Base-by-base conservation (phyloP, 768 basidiomycete species). In the Inosperma sp. region DNA sequence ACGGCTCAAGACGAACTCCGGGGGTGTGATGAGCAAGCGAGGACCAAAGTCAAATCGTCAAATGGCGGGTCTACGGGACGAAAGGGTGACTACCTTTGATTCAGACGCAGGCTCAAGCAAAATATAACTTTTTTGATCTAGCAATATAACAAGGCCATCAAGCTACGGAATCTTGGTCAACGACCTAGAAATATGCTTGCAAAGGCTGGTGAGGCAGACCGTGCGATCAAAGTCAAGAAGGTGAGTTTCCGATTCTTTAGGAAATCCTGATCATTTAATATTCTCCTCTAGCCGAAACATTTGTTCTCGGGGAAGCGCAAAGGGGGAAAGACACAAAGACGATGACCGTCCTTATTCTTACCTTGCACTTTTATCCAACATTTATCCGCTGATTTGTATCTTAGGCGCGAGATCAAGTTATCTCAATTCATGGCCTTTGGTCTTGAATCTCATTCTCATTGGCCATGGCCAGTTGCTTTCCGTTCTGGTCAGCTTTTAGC, bases 141-240 rank as follows among this genome's bases (percentile, higher is more conserved):
- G 84, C 91, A 96, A 84, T 81, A 76, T 26, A 74, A 81, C 53
- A 86, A 84, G 63, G 90, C 95, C 14, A 71, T 80, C 66, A 82
- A 86, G 62, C 75, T 97, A 51, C 86, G 90, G 57, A 89, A 91
- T 61, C 79, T 95, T 48, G 86, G 85, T 5, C 93, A 95, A 66
- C 78, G 95, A 58, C 80, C 79, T 48, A 86, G 92, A 53, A 95
- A 95, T 66, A 82, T 83, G 76, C 77, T 83, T 36, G 95, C 92
- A 21, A 91, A 86, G 65, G 94, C 93, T 31, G 90, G 89, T 52
- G 95, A 99, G 77, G 76, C 81, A 52, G 92, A 94, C 72, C 83
- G 89, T 57, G 78, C 78, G 9, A 92, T 92, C 71, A 78, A 72
- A 62, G 77, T 76, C 55, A 91, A 91, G 78, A 91, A 87, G 88